phyloP scores from a whole-genome alignment of 208 protist genomes.

The Crithidia expoeki region DNA sequence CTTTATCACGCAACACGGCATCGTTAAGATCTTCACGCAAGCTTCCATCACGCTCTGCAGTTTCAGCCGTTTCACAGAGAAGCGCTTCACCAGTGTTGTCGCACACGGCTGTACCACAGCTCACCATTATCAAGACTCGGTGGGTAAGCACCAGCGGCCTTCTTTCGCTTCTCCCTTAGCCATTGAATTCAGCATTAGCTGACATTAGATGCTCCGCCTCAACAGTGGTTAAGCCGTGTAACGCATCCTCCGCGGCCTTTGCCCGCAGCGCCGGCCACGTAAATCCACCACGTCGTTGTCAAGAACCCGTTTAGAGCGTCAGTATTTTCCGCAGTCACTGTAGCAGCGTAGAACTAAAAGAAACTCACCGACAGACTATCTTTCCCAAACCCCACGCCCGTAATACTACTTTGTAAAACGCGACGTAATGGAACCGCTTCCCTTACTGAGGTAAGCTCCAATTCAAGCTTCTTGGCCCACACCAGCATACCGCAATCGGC shows the following conservation, averaged over 20 bases:
- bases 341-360: not conserved
- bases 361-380: not conserved
- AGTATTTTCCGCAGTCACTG: not conserved
- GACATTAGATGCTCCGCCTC: not conserved
- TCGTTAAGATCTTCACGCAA: too few species aligned
- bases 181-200: too few species aligned
- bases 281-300: constrained; percentile 1
- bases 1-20: too few species aligned
- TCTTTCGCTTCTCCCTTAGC: too few species aligned
- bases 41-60: too few species aligned
- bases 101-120: too few species aligned
- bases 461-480: not conserved
- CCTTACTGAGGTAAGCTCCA: not conserved
- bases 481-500: not conserved
- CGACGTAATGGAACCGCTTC: constrained; percentile 1
- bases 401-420: not conserved
- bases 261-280: not conserved
- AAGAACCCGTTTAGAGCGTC: constrained; percentile 1
- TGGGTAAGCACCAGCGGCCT: too few species aligned
- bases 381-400: not conserved
- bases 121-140: too few species aligned
- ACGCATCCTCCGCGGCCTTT: not conserved
- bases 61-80: too few species aligned
- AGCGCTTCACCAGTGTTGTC: too few species aligned
- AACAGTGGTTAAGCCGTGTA: not conserved